Base-by-base conservation (phyloP, 352 stramenopile species). In the Globisporangium splendens region DNA sequence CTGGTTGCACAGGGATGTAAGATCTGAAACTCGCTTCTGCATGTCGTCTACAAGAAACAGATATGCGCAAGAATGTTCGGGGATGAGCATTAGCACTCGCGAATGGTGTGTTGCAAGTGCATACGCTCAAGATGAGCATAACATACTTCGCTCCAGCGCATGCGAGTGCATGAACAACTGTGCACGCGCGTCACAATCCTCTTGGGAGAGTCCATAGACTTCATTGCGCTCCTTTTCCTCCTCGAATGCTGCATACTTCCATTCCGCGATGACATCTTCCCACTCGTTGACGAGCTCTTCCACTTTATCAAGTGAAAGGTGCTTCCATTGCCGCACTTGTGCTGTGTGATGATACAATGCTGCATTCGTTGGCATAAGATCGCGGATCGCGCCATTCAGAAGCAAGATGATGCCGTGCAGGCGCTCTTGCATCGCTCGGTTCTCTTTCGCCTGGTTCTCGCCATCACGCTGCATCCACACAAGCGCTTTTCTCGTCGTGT, bases 391-490 rank as follows among this genome's bases (percentile, higher is more conserved):
- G 38, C 68, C 62, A 5, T 67, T 69, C 41, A 83, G 68, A 17
- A 62, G 47, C 18, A 46, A 51, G 17, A 83, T 56, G n/a, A 68
- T 59, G 35, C 50, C 43, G 0, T 43, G 56, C 12, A 83, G 56
- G 13, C 50, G 54, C 50, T 75, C 58, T 33, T 56, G 62, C 46
- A 72, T 64, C 0, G 46, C 31, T 58, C 62, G 68, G 47, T 73
- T 79, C 44, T 63, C 60, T n/a, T 62, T 51, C 14, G 68, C 66
- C 44, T 72, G 68, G 21, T 54, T 66, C 54, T 83, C 68, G 18
- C 69, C 66, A 22, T 83, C 70, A 33, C 44, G 68, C 50, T 83
- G 70, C 62, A 83, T 79, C 70, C 70, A 78, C 11, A 65, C 50
- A 8, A 83, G 59, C 15, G 70, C 73, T 50, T 65, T 69, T 15